Evolutionary conservation across 805 yeast species (phyloP), one percentile per base, ranked within the genome.

Genomic region (Saitoella complicata): DNA sequence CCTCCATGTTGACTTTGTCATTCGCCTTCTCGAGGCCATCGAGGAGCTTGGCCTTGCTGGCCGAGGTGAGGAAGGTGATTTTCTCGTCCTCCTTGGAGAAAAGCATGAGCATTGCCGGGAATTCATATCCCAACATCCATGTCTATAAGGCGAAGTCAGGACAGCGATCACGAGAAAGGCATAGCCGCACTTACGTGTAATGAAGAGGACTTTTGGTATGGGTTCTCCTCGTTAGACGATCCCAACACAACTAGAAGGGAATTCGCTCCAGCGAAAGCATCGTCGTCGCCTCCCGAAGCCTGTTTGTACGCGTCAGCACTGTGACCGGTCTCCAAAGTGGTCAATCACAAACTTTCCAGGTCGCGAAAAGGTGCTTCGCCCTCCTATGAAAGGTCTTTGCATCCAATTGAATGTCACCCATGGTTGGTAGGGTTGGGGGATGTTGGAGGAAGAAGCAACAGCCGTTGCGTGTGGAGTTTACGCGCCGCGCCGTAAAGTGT

Each of bases 71-170:
- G 45, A 88, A 66, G 4, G 75, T 61, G 36, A 76, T 66, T 51
- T 74, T 75, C 7, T 39, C 37, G 4, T 21, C 21, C 36, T 71
- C 73, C 45, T 71, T 69, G 3, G 81, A 72, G 46, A 87, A 64
- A 42, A 71, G 75, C 44, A 88, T 63, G 32, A 77, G 76, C 1
- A 96, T 86, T 42, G 91, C 91, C n/a, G 94, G 93, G 58, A 88
- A 88, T 59, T 91, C 97, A 59, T 87, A 88, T 4, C 96, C 95
- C 41, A 88, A 65, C 44, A 88, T 66, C 97, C 97, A 88, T 43
- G 77, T 80, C 49, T 54, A 39, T 11, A 2, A 21, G 4, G 4
- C 21, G 36, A 11, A 2, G 48, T 45, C 32, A 41, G 13, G 35
- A 30, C 5, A 10, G 33, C 38, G n/a, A 37, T 4, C 21, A 21